Evolutionary conservation across 495 filamentous ascomycete genomes (phyloP), one percentile per base, ranked within the genome.

Genomic region (Daldinia caldariorum): DNA sequence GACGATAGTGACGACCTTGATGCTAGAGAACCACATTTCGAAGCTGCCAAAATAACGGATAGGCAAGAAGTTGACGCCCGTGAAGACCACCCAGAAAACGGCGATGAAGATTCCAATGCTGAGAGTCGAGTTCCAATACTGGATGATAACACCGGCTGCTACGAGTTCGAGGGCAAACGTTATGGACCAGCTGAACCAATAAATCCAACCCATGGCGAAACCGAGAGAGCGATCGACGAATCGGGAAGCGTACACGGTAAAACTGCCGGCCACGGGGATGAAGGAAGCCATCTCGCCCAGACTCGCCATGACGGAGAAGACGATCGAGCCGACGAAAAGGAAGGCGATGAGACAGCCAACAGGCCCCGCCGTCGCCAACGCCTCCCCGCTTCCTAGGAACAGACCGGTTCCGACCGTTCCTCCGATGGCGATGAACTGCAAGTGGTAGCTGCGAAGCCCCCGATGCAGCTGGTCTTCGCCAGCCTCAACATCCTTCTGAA

Each of bases 121-220:
- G 32, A 82, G 72, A 32, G 78, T 77, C 13, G 77, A 68, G 38
- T 90, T 80, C 92, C 92, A 95, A 74, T 87, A 94, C 61, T 90
- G 86, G 39, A 94, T 90, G 62, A 94, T 89, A 58, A 92, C 75
- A 7, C 89, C 86, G 2, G 92, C 89, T 2, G 90, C 91, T 3
- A 89, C 89, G 16, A 94, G 85, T 68, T 93, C 91, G n/a, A 92
- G 82, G 34, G 89, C 91, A 66, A 90, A 89, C 0, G 90, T 92
- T 39, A 89, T 88, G 18, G 83, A 77, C 80, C 74, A 71, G 47
- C 76, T 81, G 51, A 83, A 83, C 83, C 81, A 84, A 63, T 84
- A 85, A 55, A 82, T 76, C 91, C 91, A 94, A 31, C 91, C 91
- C 76, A 94, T 89, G 18, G 91, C 87, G 73, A 94, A 94, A 39